Evolutionary conservation across 805 yeast species (phyloP), one percentile per base, ranked within the genome.

Genomic region (Saturnispora galanensis): DNA sequence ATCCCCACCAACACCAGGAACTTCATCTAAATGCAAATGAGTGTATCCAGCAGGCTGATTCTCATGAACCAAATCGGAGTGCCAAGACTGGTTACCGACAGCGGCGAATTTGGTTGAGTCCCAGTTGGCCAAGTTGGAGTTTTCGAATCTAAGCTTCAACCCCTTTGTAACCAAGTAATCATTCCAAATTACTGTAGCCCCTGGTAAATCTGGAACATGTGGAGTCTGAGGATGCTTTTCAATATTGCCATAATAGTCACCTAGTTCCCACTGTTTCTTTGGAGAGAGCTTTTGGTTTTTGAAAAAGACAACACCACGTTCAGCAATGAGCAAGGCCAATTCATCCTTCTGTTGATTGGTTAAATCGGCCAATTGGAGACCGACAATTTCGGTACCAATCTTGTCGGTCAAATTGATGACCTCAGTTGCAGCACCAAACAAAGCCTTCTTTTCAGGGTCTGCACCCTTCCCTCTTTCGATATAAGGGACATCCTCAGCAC

Each of bases 21-120:
- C 62, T 18, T 73, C 62, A 54, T 74, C 76, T 51, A 69, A 65
- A 52, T 74, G 75, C 52, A 77, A 63, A 49, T 70, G 72, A 5
- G 82, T 75, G 50, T 70, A 62, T 18, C 76, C 78, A 3, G 81
- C 73, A 5, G 81, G 79, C 45, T 72, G 74, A 39, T 64, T 62
- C 60, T 76, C 81, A 52, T 75, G 79, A 36, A 70, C 70, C 43
- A 76, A 65, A 55, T 52, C 56, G 6, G 77, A 67, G 62, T 76
- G 81, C 74, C 75, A 74, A 13, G 52, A 57, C 18, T 64, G 54
- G 36, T 56, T 56, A 37, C 51, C 52, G 7, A 39, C 13, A 8
- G 45, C 38, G 10, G 41, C 39, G 28, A 42, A 42, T 8, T 37
- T 44, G 5, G 13, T 11, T 10, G 15, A n/a, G 44, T 48, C 53